These are phyloP conservation scores for Eucalyptus tenuipes DNA, from an alignment of 345 rosid genomes.

Conservation along the genomic window DNA sequence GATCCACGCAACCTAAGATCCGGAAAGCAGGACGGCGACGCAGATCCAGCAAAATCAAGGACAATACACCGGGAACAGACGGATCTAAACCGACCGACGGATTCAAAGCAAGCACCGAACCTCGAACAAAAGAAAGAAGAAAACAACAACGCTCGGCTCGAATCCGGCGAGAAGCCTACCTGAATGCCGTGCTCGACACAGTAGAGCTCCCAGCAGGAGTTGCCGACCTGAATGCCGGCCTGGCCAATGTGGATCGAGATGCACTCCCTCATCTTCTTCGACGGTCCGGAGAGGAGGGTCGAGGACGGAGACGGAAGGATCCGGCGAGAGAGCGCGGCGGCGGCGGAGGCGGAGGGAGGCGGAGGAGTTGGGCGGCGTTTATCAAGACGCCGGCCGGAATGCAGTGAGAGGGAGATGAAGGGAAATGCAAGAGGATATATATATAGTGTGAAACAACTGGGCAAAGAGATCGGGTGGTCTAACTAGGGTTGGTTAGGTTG, in stretches of 20 bases:
- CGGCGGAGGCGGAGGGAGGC: neutral
- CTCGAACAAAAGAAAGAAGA: neutral
- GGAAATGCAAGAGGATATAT: neutral
- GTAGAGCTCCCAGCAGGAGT: conserved; percentile 15
- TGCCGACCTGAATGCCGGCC: conserved; percentile 21
- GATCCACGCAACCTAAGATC: neutral
- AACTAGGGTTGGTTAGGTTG: neutral
- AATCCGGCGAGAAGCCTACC: neutral
- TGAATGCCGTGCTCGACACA: conserved; percentile 15
- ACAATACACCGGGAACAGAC: neutral
- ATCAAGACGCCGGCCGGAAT: neutral
- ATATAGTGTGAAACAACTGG: neutral
- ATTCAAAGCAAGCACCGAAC: neutral
- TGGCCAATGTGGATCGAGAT: conserved; percentile 17
- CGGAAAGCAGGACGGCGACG: neutral
- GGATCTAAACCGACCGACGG: neutral
- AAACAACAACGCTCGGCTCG: neutral
- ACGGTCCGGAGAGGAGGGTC: neutral
- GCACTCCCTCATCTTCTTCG: conserved; percentile 14
- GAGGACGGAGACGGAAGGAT: neutral
- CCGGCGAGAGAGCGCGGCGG: neutral
- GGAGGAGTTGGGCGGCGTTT: neutral
- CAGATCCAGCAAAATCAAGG: neutral
- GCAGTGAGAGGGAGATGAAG: neutral
- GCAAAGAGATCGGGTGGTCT: neutral